Percentiles rank a stretch among this genome's conserved stretches.
These are phyloP conservation scores for Torulaspora gathmanii DNA, from an alignment of 805 yeast species.

Conservation along the genomic window DNA sequence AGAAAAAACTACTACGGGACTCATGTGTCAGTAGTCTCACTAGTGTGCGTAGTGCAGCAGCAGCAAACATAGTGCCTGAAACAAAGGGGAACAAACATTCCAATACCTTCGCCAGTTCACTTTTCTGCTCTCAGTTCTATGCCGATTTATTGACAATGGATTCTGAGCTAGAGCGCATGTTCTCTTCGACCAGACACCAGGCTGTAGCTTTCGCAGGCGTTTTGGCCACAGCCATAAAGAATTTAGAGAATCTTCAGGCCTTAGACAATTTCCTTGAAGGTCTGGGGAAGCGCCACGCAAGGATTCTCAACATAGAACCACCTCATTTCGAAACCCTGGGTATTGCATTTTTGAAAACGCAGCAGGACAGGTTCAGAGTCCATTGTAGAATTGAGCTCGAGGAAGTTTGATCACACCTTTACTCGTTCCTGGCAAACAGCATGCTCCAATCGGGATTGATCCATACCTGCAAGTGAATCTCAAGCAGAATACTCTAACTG, in stretches of 20 bases:
- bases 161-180: conserved; percentile 55
- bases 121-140: conserved; percentile 74
- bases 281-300: conserved; percentile 68
- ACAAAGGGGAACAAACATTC: conserved; percentile 7
- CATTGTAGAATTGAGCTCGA: conserved; percentile 57
- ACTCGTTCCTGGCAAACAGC: conserved; percentile 63
- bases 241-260: conserved; percentile 53
- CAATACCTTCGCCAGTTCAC: conserved; percentile 45
- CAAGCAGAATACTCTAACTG: conserved; percentile 16
- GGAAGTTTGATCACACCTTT: conserved; percentile 65
- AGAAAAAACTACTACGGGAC: conserved; percentile 34
- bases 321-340: conserved; percentile 70
- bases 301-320: conserved; percentile 70
- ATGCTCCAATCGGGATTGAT: conserved; percentile 49
- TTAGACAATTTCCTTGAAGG: conserved; percentile 57
- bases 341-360: conserved; percentile 61
- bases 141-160: conserved; percentile 59
- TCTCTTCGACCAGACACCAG: conserved; percentile 74
- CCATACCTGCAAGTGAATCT: conserved; percentile 36
- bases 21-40: conserved; percentile 31
- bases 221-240: conserved; percentile 58
- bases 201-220: conserved; percentile 79
- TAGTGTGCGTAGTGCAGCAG: not conserved
- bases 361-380: conserved; percentile 54
- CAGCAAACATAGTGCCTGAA: conserved; percentile 5